These are phyloP conservation scores for Stephania cephalantha DNA, from an alignment of 164 flowering plant species.

Conservation along the genomic window DNA sequence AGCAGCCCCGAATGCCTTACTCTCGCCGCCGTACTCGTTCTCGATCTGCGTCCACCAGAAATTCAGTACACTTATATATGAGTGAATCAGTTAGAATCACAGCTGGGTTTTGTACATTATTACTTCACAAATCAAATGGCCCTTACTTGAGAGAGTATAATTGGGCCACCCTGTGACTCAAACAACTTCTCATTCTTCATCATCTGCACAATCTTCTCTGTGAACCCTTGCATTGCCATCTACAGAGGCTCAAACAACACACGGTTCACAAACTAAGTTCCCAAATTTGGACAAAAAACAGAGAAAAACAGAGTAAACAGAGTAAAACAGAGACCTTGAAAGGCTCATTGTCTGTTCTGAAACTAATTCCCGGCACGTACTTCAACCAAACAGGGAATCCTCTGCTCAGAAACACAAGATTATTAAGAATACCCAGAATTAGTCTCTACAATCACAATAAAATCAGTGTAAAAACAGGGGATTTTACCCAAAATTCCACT, in stretches of 20 bases:
- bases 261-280: no score
- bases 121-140: not conserved
- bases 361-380: slow-evolving; percentile 86
- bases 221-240: slow-evolving; percentile 77
- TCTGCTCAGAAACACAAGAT: slow-evolving; percentile 25
- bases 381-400: slow-evolving; percentile 92
- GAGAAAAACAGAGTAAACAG: no score
- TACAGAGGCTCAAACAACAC: slow-evolving; percentile 22
- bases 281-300: no score
- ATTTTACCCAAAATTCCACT: slow-evolving; percentile 82
- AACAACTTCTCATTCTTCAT: slow-evolving; percentile 67
- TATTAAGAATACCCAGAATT: not conserved
- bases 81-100: not conserved
- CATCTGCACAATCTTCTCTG: slow-evolving; percentile 61
- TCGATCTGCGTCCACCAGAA: slow-evolving; percentile 42
- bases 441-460: not conserved
- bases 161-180: slow-evolving; percentile 87
- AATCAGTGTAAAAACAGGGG: slow-evolving; percentile 3
- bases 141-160: slow-evolving; percentile 72
- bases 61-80: not conserved
- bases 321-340: slow-evolving; percentile 52
- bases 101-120: no score
- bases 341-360: slow-evolving; percentile 88
- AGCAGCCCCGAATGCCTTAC: slow-evolving; percentile 45
- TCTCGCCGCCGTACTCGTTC: slow-evolving; percentile 65